Evolutionary conservation across 495 filamentous ascomycete species (phyloP).

Genomic region (Trichoderma orchidacearum): DNA sequence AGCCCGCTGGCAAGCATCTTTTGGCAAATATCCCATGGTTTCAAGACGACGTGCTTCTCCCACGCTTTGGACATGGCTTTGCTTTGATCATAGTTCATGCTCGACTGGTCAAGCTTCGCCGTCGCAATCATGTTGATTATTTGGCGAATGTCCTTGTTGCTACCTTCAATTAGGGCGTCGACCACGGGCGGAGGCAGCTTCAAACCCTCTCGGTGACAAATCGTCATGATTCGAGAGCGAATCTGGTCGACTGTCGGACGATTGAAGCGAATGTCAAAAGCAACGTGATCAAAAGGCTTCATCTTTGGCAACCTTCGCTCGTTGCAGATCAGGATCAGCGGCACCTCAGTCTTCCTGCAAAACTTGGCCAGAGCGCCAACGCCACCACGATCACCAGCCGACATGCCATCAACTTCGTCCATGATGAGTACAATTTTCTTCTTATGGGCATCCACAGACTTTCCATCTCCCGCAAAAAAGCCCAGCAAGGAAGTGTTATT

Average conservation of each 20-base stretch:
- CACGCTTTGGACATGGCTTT: constrained; percentile 92
- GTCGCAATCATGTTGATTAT: constrained; percentile 98
- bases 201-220: constrained; percentile 81
- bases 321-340: constrained; percentile 96
- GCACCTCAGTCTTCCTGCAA: constrained; percentile 88
- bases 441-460: constrained; percentile 65
- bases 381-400: constrained; percentile 87
- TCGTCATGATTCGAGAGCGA: constrained; percentile 79
- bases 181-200: constrained; percentile 79
- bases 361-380: constrained; percentile 88
- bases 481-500: constrained; percentile 87
- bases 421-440: constrained; percentile 93
- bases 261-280: constrained; percentile 73
- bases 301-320: constrained; percentile 88
- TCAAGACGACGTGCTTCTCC: constrained; percentile 94
- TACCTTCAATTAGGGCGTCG: constrained; percentile 89
- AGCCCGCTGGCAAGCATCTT: constrained; percentile 83
- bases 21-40: constrained; percentile 93
- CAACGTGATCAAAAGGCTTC: constrained; percentile 86
- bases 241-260: constrained; percentile 83
- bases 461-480: constrained; percentile 77
- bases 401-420: constrained; percentile 99
- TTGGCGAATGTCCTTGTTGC: constrained; percentile 87
- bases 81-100: constrained; percentile 67
- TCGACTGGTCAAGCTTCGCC: constrained; percentile 68